Percentiles rank a stretch among this genome's conserved stretches.
Evolutionary conservation across 352 stramenopile genomes (phyloP).

Genomic region (Thraustochytrium sp.): DNA sequence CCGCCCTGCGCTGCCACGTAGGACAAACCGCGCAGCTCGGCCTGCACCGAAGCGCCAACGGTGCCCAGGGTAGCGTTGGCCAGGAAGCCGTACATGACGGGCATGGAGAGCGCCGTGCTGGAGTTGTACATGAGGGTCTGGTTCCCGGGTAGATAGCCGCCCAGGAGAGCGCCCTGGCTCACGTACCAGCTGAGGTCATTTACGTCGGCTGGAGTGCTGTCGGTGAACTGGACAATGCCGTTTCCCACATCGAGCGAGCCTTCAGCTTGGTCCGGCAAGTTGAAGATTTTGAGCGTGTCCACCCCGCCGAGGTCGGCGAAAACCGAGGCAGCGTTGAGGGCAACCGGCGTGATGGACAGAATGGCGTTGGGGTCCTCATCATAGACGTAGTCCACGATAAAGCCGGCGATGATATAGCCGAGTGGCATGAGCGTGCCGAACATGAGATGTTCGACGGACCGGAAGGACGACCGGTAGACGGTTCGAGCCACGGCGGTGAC

Average conservation of each 20-base stretch:
- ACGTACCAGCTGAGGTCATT: not conserved
- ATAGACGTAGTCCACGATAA: not conserved
- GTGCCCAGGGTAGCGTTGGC: not conserved
- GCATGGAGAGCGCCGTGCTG: not conserved
- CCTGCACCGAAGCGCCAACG: not conserved
- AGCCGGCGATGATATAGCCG: constrained; percentile 1
- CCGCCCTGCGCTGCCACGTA: not conserved
- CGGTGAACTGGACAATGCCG: not conserved
- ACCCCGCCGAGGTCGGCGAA: not conserved
- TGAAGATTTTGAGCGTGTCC: not conserved
- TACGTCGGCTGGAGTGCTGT: not conserved
- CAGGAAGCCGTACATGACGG: not conserved
- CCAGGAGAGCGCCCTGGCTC: not conserved
- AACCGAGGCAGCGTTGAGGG: not conserved
- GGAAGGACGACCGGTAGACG: not conserved
- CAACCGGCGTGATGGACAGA: not conserved
- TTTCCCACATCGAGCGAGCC: not conserved
- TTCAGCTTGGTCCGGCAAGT: not conserved
- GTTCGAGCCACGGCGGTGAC: not conserved
- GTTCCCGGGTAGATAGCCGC: not conserved
- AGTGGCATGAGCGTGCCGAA: not conserved
- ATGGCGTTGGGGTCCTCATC: not conserved
- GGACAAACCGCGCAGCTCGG: not conserved
- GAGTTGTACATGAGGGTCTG: not conserved
- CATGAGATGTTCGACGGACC: not conserved